phyloP scores from a whole-genome alignment of 1,284 basidiomycete genomes.

The Ceratobasidium sp. region DNA sequence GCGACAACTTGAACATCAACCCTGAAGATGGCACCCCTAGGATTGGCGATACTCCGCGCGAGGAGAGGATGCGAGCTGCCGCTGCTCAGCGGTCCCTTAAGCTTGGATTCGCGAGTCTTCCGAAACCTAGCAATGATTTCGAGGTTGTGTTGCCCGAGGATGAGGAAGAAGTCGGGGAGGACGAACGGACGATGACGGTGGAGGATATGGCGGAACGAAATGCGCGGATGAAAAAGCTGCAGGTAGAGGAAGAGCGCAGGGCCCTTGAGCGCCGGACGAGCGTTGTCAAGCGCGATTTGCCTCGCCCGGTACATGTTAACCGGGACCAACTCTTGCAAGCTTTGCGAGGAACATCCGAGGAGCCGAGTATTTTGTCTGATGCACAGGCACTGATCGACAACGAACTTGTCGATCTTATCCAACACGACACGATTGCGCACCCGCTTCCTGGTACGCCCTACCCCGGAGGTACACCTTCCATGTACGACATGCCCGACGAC shows the following conservation, averaged over 20 bases:
- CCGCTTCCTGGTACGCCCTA: conserved; percentile 90
- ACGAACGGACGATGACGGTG: conserved; percentile 63
- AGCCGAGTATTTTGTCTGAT: conserved; percentile 61
- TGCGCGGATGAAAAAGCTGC: conserved; percentile 74
- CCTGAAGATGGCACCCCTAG: conserved; percentile 68
- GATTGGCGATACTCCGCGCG: conserved; percentile 78
- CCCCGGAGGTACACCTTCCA: conserved; percentile 78
- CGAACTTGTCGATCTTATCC: conserved; percentile 84
- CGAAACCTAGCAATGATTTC: conserved; percentile 97
- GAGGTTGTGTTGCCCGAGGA: conserved; percentile 93
- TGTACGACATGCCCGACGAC: conserved; percentile 84
- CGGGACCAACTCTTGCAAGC: conserved; percentile 71
- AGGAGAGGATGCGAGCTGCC: conserved; percentile 71
- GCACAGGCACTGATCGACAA: conserved; percentile 78
- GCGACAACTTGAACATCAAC: conserved; percentile 94
- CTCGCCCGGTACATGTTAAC: conserved; percentile 89
- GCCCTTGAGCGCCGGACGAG: conserved; percentile 85
- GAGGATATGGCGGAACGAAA: conserved; percentile 97
- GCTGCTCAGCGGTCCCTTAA: conserved; percentile 80
- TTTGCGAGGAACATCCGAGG: conserved; percentile 61
- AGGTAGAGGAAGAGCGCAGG: conserved; percentile 82
- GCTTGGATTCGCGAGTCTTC: conserved; percentile 85
- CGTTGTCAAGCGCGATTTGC: conserved; percentile 85
- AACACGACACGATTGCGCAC: conserved; percentile 89
- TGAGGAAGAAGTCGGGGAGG: conserved; percentile 69